Evolutionary conservation across 148 eudicot genomes (phyloP).

Genomic region (Fallopia convolvulus): DNA sequence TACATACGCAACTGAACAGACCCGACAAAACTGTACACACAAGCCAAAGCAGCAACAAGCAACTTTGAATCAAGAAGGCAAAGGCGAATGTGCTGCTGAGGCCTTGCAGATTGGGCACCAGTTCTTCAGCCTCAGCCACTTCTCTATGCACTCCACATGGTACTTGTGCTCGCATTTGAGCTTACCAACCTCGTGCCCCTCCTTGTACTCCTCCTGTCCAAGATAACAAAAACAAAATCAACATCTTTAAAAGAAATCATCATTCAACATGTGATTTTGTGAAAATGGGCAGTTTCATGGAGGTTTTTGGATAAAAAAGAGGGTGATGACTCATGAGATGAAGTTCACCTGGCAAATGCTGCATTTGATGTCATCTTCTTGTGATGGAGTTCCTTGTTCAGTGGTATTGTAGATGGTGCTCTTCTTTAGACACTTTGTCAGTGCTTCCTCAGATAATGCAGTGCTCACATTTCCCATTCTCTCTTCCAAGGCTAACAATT

Average conservation of each 20-base stretch:
- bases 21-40: background rate
- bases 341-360: constrained; percentile 73
- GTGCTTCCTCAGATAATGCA: constrained; percentile 62
- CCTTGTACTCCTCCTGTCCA: constrained; percentile 77
- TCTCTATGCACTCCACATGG: constrained; percentile 52
- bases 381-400: constrained; percentile 16
- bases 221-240: constrained; percentile 5
- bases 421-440: constrained; percentile 50
- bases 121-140: constrained; percentile 78
- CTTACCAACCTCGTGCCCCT: constrained; percentile 58
- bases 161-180: constrained; percentile 61
- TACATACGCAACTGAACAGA: background rate
- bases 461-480: constrained; percentile 90
- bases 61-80: background rate
- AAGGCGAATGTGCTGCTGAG: background rate
- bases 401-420: constrained; percentile 28
- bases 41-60: background rate
- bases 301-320: background rate
- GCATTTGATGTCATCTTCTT: constrained; percentile 56
- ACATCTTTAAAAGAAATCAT: too few species aligned
- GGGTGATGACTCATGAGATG: background rate
- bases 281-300: background rate
- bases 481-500: constrained; percentile 86
- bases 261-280: background rate
- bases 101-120: constrained; percentile 96